phyloP scores from a whole-genome alignment of 768 basidiomycete species.

The Hortiboletus campestris region DNA sequence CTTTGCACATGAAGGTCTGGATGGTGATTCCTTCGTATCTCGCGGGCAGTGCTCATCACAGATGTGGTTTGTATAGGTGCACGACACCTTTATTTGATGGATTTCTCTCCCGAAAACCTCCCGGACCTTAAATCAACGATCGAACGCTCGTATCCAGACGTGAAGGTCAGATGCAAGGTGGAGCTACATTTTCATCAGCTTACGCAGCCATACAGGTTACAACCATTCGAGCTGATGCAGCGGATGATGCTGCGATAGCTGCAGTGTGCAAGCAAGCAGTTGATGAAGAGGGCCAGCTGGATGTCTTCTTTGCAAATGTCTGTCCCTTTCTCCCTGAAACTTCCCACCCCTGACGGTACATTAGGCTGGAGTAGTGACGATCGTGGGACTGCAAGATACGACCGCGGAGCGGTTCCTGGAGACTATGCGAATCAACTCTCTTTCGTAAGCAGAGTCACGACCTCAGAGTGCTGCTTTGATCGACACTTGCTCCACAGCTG shows the following conservation, averaged over 20 bases:
- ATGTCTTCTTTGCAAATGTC: constrained; percentile 96
- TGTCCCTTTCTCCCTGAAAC: constrained; percentile 16
- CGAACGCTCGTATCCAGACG: constrained; percentile 64
- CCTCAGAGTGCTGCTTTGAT: constrained; percentile 6
- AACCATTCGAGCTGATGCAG: constrained; percentile 75
- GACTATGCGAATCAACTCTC: constrained; percentile 70
- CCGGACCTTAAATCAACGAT: constrained; percentile 71
- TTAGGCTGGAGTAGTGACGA: constrained; percentile 67
- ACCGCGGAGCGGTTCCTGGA: constrained; percentile 70
- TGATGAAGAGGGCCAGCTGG: constrained; percentile 79
- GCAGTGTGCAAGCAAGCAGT: constrained; percentile 69
- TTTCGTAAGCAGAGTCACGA: constrained; percentile 44
- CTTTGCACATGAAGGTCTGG: constrained; percentile 76
- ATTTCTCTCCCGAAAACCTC: constrained; percentile 65
- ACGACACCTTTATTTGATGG: constrained; percentile 73
- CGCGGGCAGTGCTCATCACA: constrained; percentile 1
- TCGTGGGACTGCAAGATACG: constrained; percentile 46
- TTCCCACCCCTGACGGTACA: constrained; percentile 1
- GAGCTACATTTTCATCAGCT: constrained; percentile 2
- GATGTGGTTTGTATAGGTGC: constrained; percentile 49
- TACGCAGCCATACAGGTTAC: constrained; percentile 61
- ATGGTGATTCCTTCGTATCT: neutral
- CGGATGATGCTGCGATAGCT: constrained; percentile 69
- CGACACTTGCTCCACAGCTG: constrained; percentile 47
- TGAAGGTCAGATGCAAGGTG: constrained; percentile 52